Evolutionary conservation across 1,284 basidiomycete genomes (phyloP).

Genomic region (Tylopilus sp.): DNA sequence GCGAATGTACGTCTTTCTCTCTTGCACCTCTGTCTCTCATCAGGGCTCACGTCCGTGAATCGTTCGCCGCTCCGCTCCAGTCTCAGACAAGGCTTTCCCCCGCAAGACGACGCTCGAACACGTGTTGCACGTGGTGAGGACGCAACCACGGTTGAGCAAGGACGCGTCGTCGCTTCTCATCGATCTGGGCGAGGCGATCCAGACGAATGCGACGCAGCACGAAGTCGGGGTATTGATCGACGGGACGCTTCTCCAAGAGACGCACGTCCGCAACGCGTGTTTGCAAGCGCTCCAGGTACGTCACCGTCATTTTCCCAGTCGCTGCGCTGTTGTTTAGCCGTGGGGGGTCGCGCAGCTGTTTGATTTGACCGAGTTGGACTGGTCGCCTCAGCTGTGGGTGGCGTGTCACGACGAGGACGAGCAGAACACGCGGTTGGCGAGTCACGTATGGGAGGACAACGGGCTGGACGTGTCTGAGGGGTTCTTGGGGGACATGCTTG

Average conservation of each 20-base stretch:
- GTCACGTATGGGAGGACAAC: constrained; percentile 93
- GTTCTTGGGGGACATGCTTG: constrained; percentile 63
- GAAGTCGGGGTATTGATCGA: constrained; percentile 70
- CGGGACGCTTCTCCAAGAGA: constrained; percentile 84
- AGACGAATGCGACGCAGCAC: constrained; percentile 55
- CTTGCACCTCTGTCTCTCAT: too few species aligned
- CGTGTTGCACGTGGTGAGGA: constrained; percentile 73
- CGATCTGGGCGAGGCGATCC: constrained; percentile 82
- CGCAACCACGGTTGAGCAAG: constrained; percentile 82
- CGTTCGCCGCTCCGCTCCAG: constrained; percentile 35
- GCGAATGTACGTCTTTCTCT: constrained; percentile 61
- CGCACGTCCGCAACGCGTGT: constrained; percentile 84
- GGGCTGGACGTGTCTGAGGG: constrained; percentile 83
- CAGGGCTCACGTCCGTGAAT: not conserved
- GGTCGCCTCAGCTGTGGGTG: constrained; percentile 87
- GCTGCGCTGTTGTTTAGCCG: too few species aligned
- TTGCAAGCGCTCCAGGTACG: constrained; percentile 82
- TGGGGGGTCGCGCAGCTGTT: constrained; percentile 58
- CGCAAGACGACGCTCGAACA: constrained; percentile 67
- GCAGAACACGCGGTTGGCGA: constrained; percentile 83
- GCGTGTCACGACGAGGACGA: constrained; percentile 91
- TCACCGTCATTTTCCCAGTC: too few species aligned
- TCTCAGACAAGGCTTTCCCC: constrained; percentile 68
- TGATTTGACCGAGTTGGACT: constrained; percentile 93
- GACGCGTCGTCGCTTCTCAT: constrained; percentile 82